Base-by-base conservation (phyloP, 176 grass and related monocot genomes). In the Metroxylon sagu region DNA sequence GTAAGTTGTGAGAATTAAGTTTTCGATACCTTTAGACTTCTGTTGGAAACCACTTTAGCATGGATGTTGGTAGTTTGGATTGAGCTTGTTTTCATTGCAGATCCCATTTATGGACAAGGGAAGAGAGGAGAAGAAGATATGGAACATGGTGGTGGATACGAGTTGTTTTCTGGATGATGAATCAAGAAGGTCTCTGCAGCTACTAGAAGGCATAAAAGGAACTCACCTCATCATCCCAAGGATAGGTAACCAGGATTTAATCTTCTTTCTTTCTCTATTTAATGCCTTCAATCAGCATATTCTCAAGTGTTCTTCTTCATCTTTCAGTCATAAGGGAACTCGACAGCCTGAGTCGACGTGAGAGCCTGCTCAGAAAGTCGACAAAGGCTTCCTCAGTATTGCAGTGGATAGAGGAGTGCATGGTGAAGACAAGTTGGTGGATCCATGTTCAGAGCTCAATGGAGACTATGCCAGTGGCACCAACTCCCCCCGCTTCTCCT, bases 401-500 rank as follows among this genome's bases (percentile, higher is more conserved):
- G 54, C 57, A 89, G 17, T 92, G 93, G 93, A 98, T 98, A 5
- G 85, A 89, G 48, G 76, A 85, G 5, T 98, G 87, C 73, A 79
- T 92, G 93, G 79, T 63, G 6, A 88, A 63, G 1, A 74, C 76
- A 58, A 76, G 76, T 68, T 85, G 81, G 88, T 98, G 93, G 84
- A 88, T 92, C 39, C 88, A 92, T 43, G 84, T 92, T 10, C 93
- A 98, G 76, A 89, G 79, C 59, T 79, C 84, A 50, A 73, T 73
- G 1, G 93, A 98, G 64, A 85, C 72, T 57, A 5, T 76, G 31
- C 84, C 88, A 0, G 74, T 81, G 16, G 73, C 81, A 3, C 82
- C 93, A 28, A 98, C 88, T n/a, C 93, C 93, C n/a, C 82, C 93
- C 17, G 73, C 81, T n/a, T 92, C 82, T 70, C 93, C 88, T 8